Conservation (phyloP, 495 filamentous ascomycete species). For the Podospora bellae-mahoneyi region DNA sequence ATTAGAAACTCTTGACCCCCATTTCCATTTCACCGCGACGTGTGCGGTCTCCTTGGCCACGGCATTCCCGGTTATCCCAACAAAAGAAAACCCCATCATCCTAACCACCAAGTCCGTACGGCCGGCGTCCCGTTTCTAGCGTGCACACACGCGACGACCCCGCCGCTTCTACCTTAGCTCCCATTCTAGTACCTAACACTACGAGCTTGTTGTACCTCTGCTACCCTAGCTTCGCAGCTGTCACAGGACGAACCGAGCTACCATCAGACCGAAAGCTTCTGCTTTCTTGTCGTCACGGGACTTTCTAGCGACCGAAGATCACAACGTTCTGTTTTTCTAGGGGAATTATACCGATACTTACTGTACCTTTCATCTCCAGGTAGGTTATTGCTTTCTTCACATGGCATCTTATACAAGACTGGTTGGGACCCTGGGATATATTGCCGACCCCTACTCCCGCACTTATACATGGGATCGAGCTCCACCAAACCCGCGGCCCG, state of each 20-base stretch:
- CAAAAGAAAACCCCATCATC: neutral
- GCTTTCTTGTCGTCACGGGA: neutral
- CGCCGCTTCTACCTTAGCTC: no score
- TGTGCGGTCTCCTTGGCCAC: neutral
- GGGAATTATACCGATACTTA: neutral
- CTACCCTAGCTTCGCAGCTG: neutral
- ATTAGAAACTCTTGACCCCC: neutral
- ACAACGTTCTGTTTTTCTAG: neutral
- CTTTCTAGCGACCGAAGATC: no score
- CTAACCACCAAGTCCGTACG: slow-evolving; percentile 4
- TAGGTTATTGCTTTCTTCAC: neutral
- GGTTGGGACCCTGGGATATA: neutral
- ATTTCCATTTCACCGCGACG: neutral
- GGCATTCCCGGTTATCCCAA: slow-evolving; percentile 14
- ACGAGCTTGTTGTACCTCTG: neutral
- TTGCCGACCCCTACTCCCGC: neutral
- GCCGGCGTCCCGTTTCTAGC: slow-evolving; percentile 9
- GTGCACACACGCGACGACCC: neutral
- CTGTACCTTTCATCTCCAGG: neutral
- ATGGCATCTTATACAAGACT: neutral
- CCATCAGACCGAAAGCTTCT: neutral
- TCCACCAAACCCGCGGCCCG: slow-evolving; percentile 11
- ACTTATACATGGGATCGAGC: neutral
- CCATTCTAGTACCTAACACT: no score
- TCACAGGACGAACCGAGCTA: no score